These are phyloP conservation scores for Lactarius vividus DNA, from an alignment of 768 basidiomycete genomes.

Conservation along the genomic window DNA sequence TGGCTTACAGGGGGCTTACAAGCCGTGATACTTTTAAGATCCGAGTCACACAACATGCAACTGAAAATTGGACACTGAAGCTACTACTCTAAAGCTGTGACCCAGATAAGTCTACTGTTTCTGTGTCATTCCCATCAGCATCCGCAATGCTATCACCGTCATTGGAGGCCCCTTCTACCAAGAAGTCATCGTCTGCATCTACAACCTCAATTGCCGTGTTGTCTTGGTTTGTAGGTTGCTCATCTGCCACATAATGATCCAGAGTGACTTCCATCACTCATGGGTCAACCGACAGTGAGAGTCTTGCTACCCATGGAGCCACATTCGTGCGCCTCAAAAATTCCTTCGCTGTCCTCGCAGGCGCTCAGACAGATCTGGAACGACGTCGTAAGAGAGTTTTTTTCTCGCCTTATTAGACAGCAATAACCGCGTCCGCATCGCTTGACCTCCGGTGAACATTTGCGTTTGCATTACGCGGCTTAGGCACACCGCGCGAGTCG, in stretches of 20 bases:
- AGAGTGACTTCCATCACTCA: too few relatives aligned
- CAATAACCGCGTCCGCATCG: neutral
- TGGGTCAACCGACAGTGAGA: too few relatives aligned
- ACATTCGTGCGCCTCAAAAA: neutral
- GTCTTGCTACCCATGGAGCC: too few relatives aligned
- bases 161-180: neutral
- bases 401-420: neutral
- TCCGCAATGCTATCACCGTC: too few relatives aligned
- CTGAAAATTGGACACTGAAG: too few relatives aligned
- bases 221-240: neutral
- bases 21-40: neutral
- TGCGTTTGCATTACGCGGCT: neutral
- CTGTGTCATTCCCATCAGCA: neutral
- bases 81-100: too few relatives aligned
- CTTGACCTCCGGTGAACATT: neutral
- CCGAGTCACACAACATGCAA: neutral
- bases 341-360: neutral
- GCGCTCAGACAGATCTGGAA: slow-evolving; percentile 9
- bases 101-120: neutral
- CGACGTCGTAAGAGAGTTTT: neutral
- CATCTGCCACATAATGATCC: too few relatives aligned
- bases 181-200: neutral
- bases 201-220: neutral
- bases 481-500: neutral
- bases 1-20: neutral